A percentile compares a stretch with the other conserved stretches of the same genome.
Conservation (phyloP, 352 stramenopile genomes). For the Phytophthora aleatoria region DNA sequence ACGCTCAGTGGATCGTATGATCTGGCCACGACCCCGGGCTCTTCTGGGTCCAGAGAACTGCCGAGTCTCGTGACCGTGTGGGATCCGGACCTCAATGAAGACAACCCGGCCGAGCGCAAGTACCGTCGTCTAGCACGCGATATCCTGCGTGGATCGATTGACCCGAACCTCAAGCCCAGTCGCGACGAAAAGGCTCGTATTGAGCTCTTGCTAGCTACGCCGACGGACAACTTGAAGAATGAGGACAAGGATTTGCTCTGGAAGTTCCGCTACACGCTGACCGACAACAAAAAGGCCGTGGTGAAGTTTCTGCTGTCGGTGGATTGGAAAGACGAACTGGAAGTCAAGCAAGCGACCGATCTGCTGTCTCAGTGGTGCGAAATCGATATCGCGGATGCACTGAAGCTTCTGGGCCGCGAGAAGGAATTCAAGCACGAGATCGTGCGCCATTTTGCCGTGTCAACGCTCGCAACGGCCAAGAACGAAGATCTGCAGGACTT, state of each 20-base stretch:
- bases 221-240: constrained; percentile 93
- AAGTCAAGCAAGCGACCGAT: constrained; percentile 94
- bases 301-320: constrained; percentile 98
- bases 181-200: constrained; percentile 93
- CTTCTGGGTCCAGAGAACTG: constrained; percentile 41
- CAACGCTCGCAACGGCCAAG: constrained; percentile 93
- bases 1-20: constrained; percentile 60
- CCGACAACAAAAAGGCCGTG: constrained; percentile 95
- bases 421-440: constrained; percentile 91
- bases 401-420: constrained; percentile 96
- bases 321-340: constrained; percentile 97
- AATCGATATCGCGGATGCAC: constrained; percentile 97
- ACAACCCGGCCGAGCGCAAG: constrained; percentile 96
- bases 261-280: constrained; percentile 97
- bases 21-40: constrained; percentile 26
- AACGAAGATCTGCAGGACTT: constrained; percentile 98
- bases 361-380: constrained; percentile 87
- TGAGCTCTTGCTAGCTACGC: constrained; percentile 91
- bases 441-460: constrained; percentile 96
- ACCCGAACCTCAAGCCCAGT: constrained; percentile 97
- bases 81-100: constrained; percentile 87
- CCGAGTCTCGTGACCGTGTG: constrained; percentile 75
- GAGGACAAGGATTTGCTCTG: constrained; percentile 94
- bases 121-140: constrained; percentile 97
- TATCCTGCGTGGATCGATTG: constrained; percentile 95